Conservation (phyloP, 139 green algal species). For the Eudorina sp. region DNA sequence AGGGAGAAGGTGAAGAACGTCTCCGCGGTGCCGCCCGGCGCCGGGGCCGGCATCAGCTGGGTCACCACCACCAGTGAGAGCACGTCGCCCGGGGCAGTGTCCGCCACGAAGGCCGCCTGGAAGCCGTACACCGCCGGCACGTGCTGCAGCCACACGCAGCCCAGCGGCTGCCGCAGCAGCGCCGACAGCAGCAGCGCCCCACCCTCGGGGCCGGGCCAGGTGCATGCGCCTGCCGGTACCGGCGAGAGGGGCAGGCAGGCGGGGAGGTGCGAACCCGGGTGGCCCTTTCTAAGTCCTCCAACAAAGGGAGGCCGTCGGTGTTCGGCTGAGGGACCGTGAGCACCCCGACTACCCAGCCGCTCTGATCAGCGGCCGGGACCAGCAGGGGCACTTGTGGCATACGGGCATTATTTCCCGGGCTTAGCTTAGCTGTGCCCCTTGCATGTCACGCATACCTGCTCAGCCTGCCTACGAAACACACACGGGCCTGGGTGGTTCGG, state of each 20-base stretch:
- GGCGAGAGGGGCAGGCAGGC: background rate
- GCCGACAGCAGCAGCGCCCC: constrained; percentile 62
- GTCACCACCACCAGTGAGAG: constrained; percentile 45
- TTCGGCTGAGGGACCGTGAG: too few relatives aligned
- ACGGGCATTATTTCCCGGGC: too few relatives aligned
- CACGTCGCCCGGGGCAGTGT: constrained; percentile 29
- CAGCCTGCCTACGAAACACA: background rate
- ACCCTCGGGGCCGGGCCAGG: constrained; percentile 65
- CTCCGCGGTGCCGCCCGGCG: background rate
- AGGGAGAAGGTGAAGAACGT: constrained; percentile 17
- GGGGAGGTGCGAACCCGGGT: background rate
- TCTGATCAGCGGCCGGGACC: background rate
- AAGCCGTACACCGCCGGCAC: constrained; percentile 51
- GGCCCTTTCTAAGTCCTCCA: too few relatives aligned
- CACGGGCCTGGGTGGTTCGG: background rate
- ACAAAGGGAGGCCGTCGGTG: too few relatives aligned
- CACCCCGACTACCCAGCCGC: background rate
- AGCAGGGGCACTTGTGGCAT: too few relatives aligned
- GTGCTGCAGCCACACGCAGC: constrained; percentile 51
- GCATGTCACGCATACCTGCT: too few relatives aligned
- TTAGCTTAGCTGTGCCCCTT: too few relatives aligned
- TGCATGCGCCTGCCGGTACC: constrained; percentile 44
- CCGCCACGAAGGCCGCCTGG: constrained; percentile 40
- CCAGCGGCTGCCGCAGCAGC: constrained; percentile 63
- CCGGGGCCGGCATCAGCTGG: constrained; percentile 54